phyloP scores from a whole-genome alignment of 2,329 filamentous ascomycete genomes.

The Stagonosporopsis vannaccii region DNA sequence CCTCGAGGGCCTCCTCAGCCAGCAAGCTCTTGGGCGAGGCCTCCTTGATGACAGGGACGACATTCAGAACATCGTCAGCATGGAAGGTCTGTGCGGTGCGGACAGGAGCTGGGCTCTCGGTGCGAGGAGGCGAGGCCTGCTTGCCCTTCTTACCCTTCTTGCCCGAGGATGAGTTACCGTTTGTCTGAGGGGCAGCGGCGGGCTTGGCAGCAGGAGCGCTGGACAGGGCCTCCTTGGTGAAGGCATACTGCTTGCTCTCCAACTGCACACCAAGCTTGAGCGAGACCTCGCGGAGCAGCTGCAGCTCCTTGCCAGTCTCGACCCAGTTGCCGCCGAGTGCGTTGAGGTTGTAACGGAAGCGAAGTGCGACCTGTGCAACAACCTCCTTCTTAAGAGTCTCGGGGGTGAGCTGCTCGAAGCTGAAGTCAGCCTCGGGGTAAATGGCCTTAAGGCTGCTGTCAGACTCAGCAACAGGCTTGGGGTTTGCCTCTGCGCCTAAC shows the following conservation, averaged over 20 bases:
- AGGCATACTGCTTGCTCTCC: constrained; percentile 77
- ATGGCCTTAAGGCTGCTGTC: constrained; percentile 76
- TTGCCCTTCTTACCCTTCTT: constrained; percentile 66
- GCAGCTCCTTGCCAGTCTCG: constrained; percentile 72
- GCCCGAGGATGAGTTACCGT: constrained; percentile 49
- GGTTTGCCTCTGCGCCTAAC: constrained; percentile 77
- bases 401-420: constrained; percentile 81
- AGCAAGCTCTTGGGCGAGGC: constrained; percentile 88
- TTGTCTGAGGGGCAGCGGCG: constrained; percentile 32
- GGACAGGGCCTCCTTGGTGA: constrained; percentile 56
- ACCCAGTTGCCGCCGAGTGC: constrained; percentile 71
- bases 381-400: constrained; percentile 74
- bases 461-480: constrained; percentile 78
- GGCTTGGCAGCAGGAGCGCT: constrained; percentile 27
- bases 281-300: constrained; percentile 87
- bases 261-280: constrained; percentile 91
- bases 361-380: constrained; percentile 71
- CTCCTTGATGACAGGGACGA: constrained; percentile 95
- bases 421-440: constrained; percentile 82
- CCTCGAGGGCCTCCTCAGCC: constrained; percentile 94
- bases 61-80: constrained; percentile 86
- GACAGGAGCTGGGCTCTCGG: constrained; percentile 53
- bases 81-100: constrained; percentile 70
- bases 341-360: constrained; percentile 77
- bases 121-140: constrained; percentile 58